These are phyloP conservation scores for Aspergillus quadrilineatus DNA, from an alignment of 2,329 filamentous ascomycete genomes.

Conservation along the genomic window DNA sequence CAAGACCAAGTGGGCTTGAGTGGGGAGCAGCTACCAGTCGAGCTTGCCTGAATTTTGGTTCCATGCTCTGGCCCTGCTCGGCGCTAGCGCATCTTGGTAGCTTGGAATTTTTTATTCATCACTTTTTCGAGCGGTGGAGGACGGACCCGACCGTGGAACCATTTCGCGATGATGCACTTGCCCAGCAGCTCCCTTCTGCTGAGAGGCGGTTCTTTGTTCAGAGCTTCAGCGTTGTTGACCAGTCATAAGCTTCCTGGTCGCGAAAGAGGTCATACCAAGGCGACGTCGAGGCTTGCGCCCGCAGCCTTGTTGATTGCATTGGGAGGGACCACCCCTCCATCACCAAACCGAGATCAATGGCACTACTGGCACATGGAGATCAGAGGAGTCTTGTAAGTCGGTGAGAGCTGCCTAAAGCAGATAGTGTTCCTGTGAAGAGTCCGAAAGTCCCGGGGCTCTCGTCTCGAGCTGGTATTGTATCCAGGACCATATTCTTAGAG, in stretches of 20 bases:
- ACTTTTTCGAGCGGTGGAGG: slow-evolving; percentile 2
- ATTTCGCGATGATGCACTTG: slow-evolving; percentile 18
- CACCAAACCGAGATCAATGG: neutral
- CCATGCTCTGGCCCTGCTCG: slow-evolving; percentile 8
- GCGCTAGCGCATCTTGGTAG: slow-evolving; percentile 1
- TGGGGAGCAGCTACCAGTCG: neutral
- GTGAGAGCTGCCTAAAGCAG: neutral
- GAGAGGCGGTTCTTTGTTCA: slow-evolving; percentile 1
- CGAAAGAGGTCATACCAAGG: neutral
- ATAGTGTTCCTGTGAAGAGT: neutral
- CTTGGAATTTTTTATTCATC: slow-evolving; percentile 2
- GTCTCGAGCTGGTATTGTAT: neutral
- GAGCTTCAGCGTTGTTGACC: neutral
- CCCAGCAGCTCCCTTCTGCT: slow-evolving; percentile 14
- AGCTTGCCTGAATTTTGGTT: slow-evolving; percentile 18
- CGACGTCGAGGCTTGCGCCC: neutral
- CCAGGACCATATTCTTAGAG: neutral
- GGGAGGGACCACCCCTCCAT: slow-evolving; percentile 1
- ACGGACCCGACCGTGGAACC: slow-evolving; percentile 16
- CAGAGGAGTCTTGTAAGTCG: neutral
- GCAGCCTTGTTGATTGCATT: neutral
- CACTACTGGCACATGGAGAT: neutral
- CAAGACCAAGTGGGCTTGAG: slow-evolving; percentile 2
- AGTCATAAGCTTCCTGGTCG: neutral
- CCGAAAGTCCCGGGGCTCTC: neutral